Evolutionary conservation across 495 filamentous ascomycete species (phyloP).

Genomic region (Platismatia glauca): DNA sequence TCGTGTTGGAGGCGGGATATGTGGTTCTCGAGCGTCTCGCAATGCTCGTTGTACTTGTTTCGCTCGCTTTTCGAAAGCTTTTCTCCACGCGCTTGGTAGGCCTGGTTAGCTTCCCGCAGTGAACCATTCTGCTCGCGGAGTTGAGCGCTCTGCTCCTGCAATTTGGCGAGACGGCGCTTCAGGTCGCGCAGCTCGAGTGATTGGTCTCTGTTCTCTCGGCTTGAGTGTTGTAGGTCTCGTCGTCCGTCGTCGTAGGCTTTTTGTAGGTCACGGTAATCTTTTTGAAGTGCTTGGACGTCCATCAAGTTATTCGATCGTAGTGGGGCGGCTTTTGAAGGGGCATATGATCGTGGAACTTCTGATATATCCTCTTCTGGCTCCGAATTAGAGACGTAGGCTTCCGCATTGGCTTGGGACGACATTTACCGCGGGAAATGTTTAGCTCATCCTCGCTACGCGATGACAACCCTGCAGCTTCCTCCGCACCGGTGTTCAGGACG

Average conservation of each 20-base stretch:
- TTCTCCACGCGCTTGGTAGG: constrained; percentile 2
- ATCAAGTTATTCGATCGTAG: not conserved
- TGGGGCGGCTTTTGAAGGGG: not conserved
- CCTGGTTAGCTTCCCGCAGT: constrained; percentile 1
- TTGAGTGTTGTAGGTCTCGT: constrained; percentile 6
- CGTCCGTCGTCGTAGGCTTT: constrained; percentile 9
- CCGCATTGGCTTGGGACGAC: too few relatives aligned
- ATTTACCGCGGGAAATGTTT: not conserved
- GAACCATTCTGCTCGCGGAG: constrained; percentile 11
- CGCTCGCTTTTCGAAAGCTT: constrained; percentile 16
- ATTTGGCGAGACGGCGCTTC: constrained; percentile 18
- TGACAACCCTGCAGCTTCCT: not conserved
- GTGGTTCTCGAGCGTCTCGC: constrained; percentile 20
- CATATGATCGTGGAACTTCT: not conserved
- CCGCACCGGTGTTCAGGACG: not conserved
- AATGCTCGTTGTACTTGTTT: constrained; percentile 20
- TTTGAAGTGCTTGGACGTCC: not conserved
- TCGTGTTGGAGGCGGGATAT: constrained; percentile 20
- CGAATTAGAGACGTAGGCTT: not conserved
- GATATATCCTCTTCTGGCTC: not conserved
- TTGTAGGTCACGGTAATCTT: constrained; percentile 8
- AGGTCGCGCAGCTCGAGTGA: constrained; percentile 21
- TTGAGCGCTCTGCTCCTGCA: constrained; percentile 13
- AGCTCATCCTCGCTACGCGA: not conserved
- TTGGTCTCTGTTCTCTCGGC: constrained; percentile 20